A percentile compares a stretch with the other conserved stretches of the same genome.
These are phyloP conservation scores for Pseudogymnoascus sp. DNA, from an alignment of 2,329 filamentous ascomycete genomes.

Conservation along the genomic window DNA sequence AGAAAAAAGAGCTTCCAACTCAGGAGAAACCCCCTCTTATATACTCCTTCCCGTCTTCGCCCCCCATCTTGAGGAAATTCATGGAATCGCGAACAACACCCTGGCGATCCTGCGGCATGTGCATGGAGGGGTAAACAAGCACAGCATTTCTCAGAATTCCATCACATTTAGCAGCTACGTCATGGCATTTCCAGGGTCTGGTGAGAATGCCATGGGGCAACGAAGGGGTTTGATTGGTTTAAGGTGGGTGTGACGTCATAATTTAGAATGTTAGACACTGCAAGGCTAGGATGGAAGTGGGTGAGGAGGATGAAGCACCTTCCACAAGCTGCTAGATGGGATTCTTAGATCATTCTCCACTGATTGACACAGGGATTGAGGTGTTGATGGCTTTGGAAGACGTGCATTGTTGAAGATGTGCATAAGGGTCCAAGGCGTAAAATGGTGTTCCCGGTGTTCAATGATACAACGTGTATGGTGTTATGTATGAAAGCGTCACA, in stretches of 20 bases:
- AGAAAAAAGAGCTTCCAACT: neutral
- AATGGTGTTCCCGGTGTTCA: neutral
- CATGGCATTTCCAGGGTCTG: neutral
- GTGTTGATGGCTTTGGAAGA: neutral
- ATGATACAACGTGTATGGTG: neutral
- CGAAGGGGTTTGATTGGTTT: neutral
- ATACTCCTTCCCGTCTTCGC: neutral
- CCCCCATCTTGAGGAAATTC: neutral
- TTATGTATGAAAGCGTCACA: neutral
- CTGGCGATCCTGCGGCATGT: neutral
- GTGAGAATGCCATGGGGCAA: neutral
- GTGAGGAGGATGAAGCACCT: neutral
- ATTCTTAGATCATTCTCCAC: neutral
- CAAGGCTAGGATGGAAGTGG: neutral
- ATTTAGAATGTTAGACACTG: neutral
- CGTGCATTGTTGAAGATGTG: neutral
- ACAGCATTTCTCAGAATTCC: neutral
- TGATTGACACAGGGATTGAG: neutral
- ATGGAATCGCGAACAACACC: neutral
- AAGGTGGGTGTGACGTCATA: neutral
- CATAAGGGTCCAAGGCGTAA: neutral
- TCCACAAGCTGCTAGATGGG: neutral
- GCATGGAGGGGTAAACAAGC: conserved; percentile 1
- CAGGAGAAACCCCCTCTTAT: neutral
- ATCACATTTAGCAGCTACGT: neutral